A percentile compares a stretch with the other conserved stretches of the same genome.
phyloP scores from a whole-genome alignment of 1,139 yeast genomes.

The Saccharomyces hybrid region DNA sequence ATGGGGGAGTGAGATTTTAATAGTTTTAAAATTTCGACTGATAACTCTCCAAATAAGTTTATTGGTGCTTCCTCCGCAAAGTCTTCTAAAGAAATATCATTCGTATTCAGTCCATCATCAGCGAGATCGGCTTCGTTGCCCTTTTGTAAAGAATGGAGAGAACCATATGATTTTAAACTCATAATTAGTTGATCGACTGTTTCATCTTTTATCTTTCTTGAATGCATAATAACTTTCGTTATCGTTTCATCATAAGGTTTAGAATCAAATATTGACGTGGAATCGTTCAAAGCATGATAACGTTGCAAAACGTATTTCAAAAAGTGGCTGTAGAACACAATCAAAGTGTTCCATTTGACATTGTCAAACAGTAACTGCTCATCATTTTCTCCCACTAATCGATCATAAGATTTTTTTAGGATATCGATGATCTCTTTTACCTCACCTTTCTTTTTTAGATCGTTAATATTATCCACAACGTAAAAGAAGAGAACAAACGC shows the following conservation, averaged over 20 bases:
- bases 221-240: conserved; percentile 7
- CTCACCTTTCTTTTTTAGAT: conserved; percentile 6
- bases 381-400: conserved; percentile 15
- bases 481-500: conserved; percentile 15
- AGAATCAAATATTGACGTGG: background rate
- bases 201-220: conserved; percentile 12
- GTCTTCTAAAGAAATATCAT: background rate
- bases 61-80: background rate
- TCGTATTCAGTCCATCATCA: background rate
- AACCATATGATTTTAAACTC: conserved; percentile 2
- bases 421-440: conserved; percentile 11
- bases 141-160: background rate
- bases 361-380: conserved; percentile 10
- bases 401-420: conserved; percentile 12
- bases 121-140: background rate
- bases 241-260: conserved; percentile 11
- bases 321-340: conserved; percentile 17
- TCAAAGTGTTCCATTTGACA: conserved; percentile 18
- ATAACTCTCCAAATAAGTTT: conserved; percentile 5
- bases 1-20: conserved; percentile 3
- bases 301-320: conserved; percentile 13
- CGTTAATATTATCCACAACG: conserved; percentile 16
- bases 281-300: conserved; percentile 4
- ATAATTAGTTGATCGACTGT: conserved; percentile 10
- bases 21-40: conserved; percentile 1